phyloP scores from a whole-genome alignment of 192 early-diverging fungal species.

The Coemansia sp. region DNA sequence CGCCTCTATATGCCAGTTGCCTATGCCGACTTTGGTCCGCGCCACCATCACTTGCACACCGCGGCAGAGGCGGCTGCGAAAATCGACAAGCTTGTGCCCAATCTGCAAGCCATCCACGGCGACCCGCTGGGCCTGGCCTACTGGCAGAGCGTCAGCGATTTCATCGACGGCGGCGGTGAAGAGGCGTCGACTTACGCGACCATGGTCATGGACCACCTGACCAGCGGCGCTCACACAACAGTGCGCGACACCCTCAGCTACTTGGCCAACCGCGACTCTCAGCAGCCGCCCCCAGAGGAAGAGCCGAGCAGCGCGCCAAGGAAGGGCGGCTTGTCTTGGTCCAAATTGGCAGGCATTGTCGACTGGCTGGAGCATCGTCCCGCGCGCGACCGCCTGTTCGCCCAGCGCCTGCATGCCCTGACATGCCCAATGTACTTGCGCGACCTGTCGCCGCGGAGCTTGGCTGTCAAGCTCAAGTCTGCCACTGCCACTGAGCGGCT shows the following conservation, averaged over 20 bases:
- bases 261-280: not conserved
- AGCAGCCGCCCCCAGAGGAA: not conserved
- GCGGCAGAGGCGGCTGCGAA: not conserved
- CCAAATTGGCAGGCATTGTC: slow-evolving; percentile 18
- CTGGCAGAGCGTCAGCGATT: slow-evolving; percentile 51
- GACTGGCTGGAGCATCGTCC: slow-evolving; percentile 36
- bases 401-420: slow-evolving; percentile 32
- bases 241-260: slow-evolving; percentile 23
- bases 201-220: slow-evolving; percentile 45
- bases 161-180: slow-evolving; percentile 44
- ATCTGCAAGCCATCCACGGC: slow-evolving; percentile 32
- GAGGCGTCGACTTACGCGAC: slow-evolving; percentile 26
- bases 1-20: slow-evolving; percentile 20
- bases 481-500: not conserved
- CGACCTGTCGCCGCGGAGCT: slow-evolving; percentile 27
- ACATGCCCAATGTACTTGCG: slow-evolving; percentile 19
- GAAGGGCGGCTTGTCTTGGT: not conserved
- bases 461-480: not conserved
- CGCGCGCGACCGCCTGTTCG: slow-evolving; percentile 29
- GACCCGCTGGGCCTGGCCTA: slow-evolving; percentile 51
- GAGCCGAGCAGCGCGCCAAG: not conserved
- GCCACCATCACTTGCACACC: not conserved
- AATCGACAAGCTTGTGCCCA: not conserved
- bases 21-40: slow-evolving; percentile 34
- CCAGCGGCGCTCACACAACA: slow-evolving; percentile 18